These are phyloP conservation scores for Metarhizium anisopliae DNA, from an alignment of 2,329 filamentous ascomycete species.

Conservation along the genomic window DNA sequence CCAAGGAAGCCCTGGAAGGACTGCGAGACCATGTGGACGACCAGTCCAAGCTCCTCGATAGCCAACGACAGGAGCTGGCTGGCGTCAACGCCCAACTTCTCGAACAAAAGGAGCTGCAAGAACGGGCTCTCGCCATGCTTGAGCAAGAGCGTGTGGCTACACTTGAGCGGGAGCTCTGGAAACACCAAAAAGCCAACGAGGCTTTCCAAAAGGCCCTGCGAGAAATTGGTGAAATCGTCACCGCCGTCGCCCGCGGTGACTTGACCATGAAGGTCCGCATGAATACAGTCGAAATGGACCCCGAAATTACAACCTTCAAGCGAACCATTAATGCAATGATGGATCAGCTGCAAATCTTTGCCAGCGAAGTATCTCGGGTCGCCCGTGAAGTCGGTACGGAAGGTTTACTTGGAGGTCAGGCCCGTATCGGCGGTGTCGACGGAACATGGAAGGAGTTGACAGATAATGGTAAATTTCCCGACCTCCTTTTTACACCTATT, in stretches of 20 bases:
- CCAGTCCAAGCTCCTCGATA: conserved; percentile 85
- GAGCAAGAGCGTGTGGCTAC: conserved; percentile 82
- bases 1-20: conserved; percentile 75
- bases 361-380: conserved; percentile 89
- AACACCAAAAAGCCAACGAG: conserved; percentile 96
- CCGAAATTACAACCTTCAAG: conserved; percentile 96
- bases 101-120: conserved; percentile 77
- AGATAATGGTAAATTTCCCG: conserved; percentile 54
- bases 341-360: conserved; percentile 94
- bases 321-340: conserved; percentile 99
- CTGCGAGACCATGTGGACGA: conserved; percentile 87
- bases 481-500: neutral
- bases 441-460: conserved; percentile 98
- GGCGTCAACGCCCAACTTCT: conserved; percentile 79
- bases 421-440: conserved; percentile 86
- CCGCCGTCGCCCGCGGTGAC: conserved; percentile 89
- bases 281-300: conserved; percentile 93
- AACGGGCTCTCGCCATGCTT: conserved; percentile 70
- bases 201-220: conserved; percentile 96
- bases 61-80: conserved; percentile 76
- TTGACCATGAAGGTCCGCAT: conserved; percentile 95
- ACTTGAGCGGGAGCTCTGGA: conserved; percentile 86
- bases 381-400: conserved; percentile 95
- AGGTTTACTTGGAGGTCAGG: conserved; percentile 86
- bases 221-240: conserved; percentile 96